Evolutionary conservation across 139 green algal species (phyloP), one percentile per base, ranked within the genome.

Genomic region (Eudorina sp.): DNA sequence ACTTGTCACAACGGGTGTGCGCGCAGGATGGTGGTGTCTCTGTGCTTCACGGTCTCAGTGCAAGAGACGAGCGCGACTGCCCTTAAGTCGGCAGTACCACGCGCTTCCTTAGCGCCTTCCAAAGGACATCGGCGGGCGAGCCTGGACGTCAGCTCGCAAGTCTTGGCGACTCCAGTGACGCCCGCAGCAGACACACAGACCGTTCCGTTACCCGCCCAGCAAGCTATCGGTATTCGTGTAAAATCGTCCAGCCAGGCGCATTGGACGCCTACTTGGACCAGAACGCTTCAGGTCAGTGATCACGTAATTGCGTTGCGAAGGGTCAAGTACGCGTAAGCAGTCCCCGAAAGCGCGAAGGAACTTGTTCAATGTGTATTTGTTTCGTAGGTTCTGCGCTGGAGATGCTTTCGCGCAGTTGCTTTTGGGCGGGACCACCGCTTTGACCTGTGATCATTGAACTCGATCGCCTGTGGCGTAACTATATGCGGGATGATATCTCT

Each of bases 11-110:
- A 21, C 13, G 13, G 13, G 48, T 55, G 62, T 46, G 34, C 66
- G 25, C 66, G 66, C 66, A 75, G 66, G 66, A 79, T 79, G 70
- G 70, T 79, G 19, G 45, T 64, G 1, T 81, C 73, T 4, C 73
- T 83, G 34, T 29, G 51, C 48, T 83, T 43, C 53, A 70, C 51
- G 4, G 51, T 83, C 4, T 64, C 76, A 19, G 76, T 51, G 41
- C 76, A 83, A 51, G 76, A 83, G 76, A 69, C 76, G 48, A 53
- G 51, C 1, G 53, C 51, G 13, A 70, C 76, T 27, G 62, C 73
- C 11, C 36, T 83, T 14, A 83, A 83, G 31, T 31, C 34, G 48
- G 6, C 53, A 51, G 48, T 68, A 36, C 34, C 48, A 18, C 75
- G 75, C 31, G 19, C 31, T 19, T 84, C 53, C 0, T 60, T 84